Percentiles rank a stretch among this genome's conserved stretches.
Conservation (phyloP, 257 asterid genomes). For the Catharanthus roseus region DNA sequence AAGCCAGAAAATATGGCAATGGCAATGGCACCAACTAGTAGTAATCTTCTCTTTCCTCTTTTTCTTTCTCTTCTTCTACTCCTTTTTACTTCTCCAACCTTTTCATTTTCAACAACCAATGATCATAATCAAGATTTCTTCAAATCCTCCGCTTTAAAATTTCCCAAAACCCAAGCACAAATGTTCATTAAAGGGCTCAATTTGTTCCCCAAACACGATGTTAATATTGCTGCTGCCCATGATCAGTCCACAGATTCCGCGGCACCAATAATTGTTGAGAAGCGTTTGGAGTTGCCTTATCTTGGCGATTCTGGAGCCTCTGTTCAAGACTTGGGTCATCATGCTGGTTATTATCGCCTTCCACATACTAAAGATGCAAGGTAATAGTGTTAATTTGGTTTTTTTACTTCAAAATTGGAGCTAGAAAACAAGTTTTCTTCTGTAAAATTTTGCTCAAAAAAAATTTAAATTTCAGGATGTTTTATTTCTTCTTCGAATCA, state of each 20-base stretch:
- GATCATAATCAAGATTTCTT: neutral
- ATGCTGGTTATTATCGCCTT: conserved; percentile 43
- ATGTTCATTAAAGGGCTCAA: conserved; percentile 33
- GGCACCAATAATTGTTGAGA: conserved; percentile 28
- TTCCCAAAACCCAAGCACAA: conserved; percentile 29
- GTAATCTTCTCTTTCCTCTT: neutral
- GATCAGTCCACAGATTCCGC: neutral
- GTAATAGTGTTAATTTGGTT: conserved; percentile 10
- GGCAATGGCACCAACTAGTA: neutral
- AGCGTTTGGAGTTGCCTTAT: conserved; percentile 19
- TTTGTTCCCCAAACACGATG: conserved; percentile 35
- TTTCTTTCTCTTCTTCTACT: neutral
- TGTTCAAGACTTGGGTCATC: conserved; percentile 38
- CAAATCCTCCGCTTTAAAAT: neutral
- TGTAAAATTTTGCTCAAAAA: too few relatives aligned
- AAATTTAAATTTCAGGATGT: conserved; percentile 2
- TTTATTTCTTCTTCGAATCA: conserved; percentile 9
- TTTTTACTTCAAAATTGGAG: neutral
- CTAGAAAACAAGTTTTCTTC: too few relatives aligned
- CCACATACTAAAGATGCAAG: conserved; percentile 37
- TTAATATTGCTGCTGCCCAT: conserved; percentile 13
- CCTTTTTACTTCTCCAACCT: neutral
- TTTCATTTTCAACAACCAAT: neutral
- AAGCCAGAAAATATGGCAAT: neutral
- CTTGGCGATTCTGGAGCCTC: conserved; percentile 32